Conservation (phyloP, 2,329 filamentous ascomycete species). For the Colletotrichum tropicale region DNA sequence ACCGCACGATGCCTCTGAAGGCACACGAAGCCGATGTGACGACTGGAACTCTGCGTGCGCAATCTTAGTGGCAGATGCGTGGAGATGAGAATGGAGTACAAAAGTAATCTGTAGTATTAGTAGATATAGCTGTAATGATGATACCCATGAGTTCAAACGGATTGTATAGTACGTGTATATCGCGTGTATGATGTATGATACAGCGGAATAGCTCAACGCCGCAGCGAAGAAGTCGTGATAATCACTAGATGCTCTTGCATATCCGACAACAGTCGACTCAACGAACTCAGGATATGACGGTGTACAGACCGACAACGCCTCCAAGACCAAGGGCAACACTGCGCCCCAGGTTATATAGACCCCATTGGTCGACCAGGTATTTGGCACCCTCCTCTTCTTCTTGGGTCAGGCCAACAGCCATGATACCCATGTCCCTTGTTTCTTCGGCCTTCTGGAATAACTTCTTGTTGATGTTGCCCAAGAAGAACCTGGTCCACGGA, state of each 20-base stretch:
- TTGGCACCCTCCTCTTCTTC: constrained; percentile 50
- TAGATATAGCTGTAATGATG: constrained; percentile 16
- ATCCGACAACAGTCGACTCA: neutral
- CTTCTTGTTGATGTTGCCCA: constrained; percentile 52
- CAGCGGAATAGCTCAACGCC: neutral
- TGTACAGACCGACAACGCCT: constrained; percentile 31
- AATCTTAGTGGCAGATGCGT: neutral
- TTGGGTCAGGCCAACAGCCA: constrained; percentile 40
- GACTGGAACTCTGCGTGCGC: constrained; percentile 3
- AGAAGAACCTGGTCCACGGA: constrained; percentile 56
- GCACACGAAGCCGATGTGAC: constrained; percentile 39
- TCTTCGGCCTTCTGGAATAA: constrained; percentile 47
- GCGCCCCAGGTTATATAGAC: constrained; percentile 52
- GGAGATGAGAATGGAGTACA: neutral
- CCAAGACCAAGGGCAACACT: constrained; percentile 31
- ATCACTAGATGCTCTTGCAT: neutral
- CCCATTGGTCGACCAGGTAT: constrained; percentile 61
- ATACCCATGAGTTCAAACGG: constrained; percentile 7
- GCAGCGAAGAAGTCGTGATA: neutral
- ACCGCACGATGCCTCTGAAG: constrained; percentile 41
- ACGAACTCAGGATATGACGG: constrained; percentile 22
- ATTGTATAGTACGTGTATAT: neutral
- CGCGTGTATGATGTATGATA: neutral
- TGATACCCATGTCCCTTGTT: constrained; percentile 36
- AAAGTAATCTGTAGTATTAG: constrained; percentile 14